These are phyloP conservation scores for Vitis cinerea DNA, from an alignment of 164 flowering plant genomes.

Conservation along the genomic window DNA sequence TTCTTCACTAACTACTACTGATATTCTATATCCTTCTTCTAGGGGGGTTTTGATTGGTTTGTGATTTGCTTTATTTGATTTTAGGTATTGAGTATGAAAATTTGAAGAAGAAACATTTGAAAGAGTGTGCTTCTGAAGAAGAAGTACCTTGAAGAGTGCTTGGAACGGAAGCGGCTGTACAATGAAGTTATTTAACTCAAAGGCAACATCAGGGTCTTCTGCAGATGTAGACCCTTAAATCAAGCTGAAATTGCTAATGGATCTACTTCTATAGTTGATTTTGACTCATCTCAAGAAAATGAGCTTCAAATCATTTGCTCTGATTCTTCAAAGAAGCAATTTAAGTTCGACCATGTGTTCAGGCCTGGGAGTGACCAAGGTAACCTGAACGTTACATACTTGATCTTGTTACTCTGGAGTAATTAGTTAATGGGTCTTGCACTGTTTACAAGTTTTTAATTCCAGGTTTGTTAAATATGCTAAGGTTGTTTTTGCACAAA, in stretches of 20 bases:
- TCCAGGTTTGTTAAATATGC: constrained; percentile 21
- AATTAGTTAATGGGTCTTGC: not conserved
- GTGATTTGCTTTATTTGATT: not conserved
- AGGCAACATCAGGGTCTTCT: constrained; percentile 89
- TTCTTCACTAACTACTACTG: not conserved
- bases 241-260: constrained; percentile 57
- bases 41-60: not conserved
- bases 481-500: constrained; percentile 75
- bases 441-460: not conserved
- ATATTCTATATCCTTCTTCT: not conserved
- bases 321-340: constrained; percentile 72
- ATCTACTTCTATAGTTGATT: constrained; percentile 51
- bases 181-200: constrained; percentile 89
- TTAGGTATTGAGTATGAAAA: constrained; percentile 49
- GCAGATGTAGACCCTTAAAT: constrained; percentile 83
- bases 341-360: constrained; percentile 81
- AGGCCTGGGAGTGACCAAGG: constrained; percentile 80
- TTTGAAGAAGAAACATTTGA: constrained; percentile 49
- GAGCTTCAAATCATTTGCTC: constrained; percentile 59
- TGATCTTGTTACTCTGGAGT: not conserved
- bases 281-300: constrained; percentile 58
- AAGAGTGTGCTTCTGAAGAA: no score
- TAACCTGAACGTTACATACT: constrained; percentile 9
- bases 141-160: constrained; percentile 39
- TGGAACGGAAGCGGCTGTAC: constrained; percentile 70